phyloP scores from a whole-genome alignment of 306 rosid species.

The Crotalaria pallida region DNA sequence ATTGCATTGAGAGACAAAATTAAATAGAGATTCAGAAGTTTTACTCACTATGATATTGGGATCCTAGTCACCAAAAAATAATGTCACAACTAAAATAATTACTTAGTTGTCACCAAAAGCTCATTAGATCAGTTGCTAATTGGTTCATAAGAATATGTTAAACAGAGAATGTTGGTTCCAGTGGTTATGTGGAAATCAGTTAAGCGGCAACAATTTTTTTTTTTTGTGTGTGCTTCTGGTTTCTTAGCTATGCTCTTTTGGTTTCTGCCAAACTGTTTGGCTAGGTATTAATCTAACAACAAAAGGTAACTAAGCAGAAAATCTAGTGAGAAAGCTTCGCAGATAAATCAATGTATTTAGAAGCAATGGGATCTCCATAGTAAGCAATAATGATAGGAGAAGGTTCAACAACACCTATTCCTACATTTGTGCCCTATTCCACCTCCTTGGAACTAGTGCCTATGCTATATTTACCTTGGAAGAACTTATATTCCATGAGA shows the following conservation, averaged over 20 bases:
- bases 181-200: too few relatives aligned
- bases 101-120: too few relatives aligned
- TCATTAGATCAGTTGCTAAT: too few relatives aligned
- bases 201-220: too few relatives aligned
- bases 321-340: conserved; percentile 67
- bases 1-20: not conserved
- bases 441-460: conserved; percentile 44
- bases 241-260: too few relatives aligned
- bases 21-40: not conserved
- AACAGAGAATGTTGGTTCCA: too few relatives aligned
- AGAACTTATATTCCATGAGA: conserved; percentile 87
- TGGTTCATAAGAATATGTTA: too few relatives aligned
- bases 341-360: conserved; percentile 67
- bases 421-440: conserved; percentile 25
- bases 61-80: too few relatives aligned
- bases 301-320: conserved; percentile 32
- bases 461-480: conserved; percentile 41
- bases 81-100: too few relatives aligned
- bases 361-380: conserved; percentile 39
- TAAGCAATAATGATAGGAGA: conserved; percentile 27
- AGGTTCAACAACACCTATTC: conserved; percentile 44
- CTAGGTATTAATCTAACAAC: conserved; percentile 18
- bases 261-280: not conserved
- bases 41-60: too few relatives aligned
- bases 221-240: too few relatives aligned